These are phyloP conservation scores for Oenanthe sinensis DNA, from an alignment of 129 eudicot genomes.

Conservation along the genomic window DNA sequence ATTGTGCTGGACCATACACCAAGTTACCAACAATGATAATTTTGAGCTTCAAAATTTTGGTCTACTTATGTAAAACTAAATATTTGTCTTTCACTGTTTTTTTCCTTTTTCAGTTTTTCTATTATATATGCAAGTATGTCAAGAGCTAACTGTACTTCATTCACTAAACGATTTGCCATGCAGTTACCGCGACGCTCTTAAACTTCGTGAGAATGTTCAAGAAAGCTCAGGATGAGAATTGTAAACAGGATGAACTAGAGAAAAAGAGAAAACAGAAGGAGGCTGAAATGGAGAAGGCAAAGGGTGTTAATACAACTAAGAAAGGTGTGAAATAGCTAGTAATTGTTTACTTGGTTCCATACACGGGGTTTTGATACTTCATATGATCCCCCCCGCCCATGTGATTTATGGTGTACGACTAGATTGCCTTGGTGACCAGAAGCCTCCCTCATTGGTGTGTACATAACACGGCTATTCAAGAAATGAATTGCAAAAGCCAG, in stretches of 20 bases:
- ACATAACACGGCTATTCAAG: slow-evolving; percentile 10
- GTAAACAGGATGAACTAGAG: slow-evolving; percentile 68
- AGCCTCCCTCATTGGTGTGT: slow-evolving; percentile 12
- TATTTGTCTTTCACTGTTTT: not conserved
- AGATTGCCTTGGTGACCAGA: slow-evolving; percentile 23
- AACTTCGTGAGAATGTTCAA: slow-evolving; percentile 73
- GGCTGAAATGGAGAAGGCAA: slow-evolving; percentile 53
- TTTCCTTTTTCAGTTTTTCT: not conserved
- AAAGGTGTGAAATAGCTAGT: slow-evolving; percentile 26
- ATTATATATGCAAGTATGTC: not conserved
- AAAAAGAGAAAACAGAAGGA: slow-evolving; percentile 77
- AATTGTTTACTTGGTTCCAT: slow-evolving; percentile 12
- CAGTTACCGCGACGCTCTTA: slow-evolving; percentile 47
- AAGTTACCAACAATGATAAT: no score
- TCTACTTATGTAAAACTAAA: no score
- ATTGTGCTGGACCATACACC: not conserved
- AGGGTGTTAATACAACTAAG: slow-evolving; percentile 15
- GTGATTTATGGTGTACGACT: slow-evolving; percentile 27
- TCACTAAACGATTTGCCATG: not conserved
- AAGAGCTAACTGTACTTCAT: not conserved
- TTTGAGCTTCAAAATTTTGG: not conserved
- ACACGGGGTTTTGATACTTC: slow-evolving; percentile 20
- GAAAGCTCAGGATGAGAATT: slow-evolving; percentile 76
- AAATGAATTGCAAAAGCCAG: slow-evolving; percentile 13
- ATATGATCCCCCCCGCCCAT: slow-evolving; percentile 17